These are phyloP conservation scores for Aspergillus ochraceus DNA, from an alignment of 2,329 filamentous ascomycete species.

Conservation along the genomic window DNA sequence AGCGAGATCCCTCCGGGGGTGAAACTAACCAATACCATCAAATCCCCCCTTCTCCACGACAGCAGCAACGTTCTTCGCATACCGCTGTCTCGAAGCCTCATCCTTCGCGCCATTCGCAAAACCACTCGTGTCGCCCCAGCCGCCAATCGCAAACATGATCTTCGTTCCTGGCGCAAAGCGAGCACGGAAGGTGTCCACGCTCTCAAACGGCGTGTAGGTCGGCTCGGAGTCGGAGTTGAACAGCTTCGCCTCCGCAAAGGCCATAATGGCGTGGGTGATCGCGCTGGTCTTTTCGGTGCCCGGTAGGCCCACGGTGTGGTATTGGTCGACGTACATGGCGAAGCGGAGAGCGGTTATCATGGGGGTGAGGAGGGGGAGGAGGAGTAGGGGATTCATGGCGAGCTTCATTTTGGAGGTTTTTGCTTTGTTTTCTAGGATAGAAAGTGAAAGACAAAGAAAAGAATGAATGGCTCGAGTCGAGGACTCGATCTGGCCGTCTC, in stretches of 20 bases:
- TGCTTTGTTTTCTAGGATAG: neutral
- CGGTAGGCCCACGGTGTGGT: constrained; percentile 41
- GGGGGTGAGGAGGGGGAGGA: constrained; percentile 33
- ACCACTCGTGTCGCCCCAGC: constrained; percentile 69
- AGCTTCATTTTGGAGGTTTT: neutral
- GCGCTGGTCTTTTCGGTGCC: constrained; percentile 36
- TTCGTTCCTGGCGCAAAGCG: constrained; percentile 59
- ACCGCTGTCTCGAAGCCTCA: constrained; percentile 54
- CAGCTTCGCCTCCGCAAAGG: constrained; percentile 53
- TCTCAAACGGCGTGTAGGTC: constrained; percentile 56
- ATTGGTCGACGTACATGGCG: constrained; percentile 52
- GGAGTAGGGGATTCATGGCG: constrained; percentile 25
- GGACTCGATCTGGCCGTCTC: neutral
- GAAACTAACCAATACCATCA: constrained; percentile 59
- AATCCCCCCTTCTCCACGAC: constrained; percentile 64
- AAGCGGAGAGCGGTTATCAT: constrained; percentile 31
- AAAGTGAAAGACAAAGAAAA: neutral
- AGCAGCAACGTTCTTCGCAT: constrained; percentile 63
- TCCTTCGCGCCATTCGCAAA: constrained; percentile 60
- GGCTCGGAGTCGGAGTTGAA: constrained; percentile 48
- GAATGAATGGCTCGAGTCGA: neutral
- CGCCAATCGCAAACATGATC: constrained; percentile 70
- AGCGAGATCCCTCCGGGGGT: no score
- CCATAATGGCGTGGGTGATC: constrained; percentile 57
- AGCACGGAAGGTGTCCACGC: constrained; percentile 51